Base-by-base conservation (phyloP, 1,139 yeast genomes). In the Zhuliangozyma blackwelliae region DNA sequence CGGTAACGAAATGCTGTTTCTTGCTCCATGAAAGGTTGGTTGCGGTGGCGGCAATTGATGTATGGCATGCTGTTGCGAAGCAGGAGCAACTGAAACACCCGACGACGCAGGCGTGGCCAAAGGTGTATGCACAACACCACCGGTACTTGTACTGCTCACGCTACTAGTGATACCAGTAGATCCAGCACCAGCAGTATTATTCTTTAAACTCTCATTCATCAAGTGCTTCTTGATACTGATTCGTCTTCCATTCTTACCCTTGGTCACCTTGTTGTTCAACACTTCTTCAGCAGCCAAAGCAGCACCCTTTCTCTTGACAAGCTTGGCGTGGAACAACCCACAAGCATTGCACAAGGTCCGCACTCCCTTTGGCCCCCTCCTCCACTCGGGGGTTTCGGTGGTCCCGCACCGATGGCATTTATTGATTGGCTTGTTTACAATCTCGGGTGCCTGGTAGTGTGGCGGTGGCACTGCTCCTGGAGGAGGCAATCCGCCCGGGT, bases 371-470 rank as follows among this genome's bases (percentile, higher is more conserved):
- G 96, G 96, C 0, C 96, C 96, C 39, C 89, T 71, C 47, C 96
- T 69, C 96, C 96, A 88, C 61, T 88, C 96, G 1, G 96, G 95
- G 1, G 96, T 87, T 43, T 82, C 87, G 3, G 77, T 73, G n/a
- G 85, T 80, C 16, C 83, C 85, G 57, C 96, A 88, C 45, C 66
- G 48, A 35, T 61, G 65, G 41, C 66, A 61, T 46, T 59, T 62
- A 42, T 66, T 64, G 26, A 55, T 52, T 9, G 68, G 68, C 41
- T 64, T 64, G 38, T 63, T 61, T 27, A 64, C 59, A 12, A 65
- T 61, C 45, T 63, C 70, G 1, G 70, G 68, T 3, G 54, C 49
- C 31, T 56, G 49, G 36, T 45, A 57, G 28, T 54, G 59, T 27
- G 42, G 25, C 20, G 39, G 29, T 16, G 37, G 25, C 26, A 35